Base-by-base conservation (phyloP, 1,284 basidiomycete genomes). In the Mrakiaceae sp. region DNA sequence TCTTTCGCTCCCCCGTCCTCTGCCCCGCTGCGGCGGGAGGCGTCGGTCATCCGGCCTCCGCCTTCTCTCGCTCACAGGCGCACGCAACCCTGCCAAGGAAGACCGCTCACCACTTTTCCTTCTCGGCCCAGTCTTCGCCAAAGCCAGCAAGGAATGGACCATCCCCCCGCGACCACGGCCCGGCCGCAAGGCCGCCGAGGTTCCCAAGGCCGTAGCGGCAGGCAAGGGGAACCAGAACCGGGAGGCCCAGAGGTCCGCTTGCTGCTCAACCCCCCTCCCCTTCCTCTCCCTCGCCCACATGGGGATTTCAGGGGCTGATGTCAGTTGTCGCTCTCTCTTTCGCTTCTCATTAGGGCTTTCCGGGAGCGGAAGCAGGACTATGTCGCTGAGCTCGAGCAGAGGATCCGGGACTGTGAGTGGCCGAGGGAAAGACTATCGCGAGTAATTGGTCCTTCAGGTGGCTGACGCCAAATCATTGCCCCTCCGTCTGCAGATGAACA, bases 301-400 rank as follows among this genome's bases (percentile, higher is more conserved):
- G 16, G n/a, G 14, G 39, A 39, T 43, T 5, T 27, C 56, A 42
- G 12, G 9, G 11, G 57, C n/a, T 40, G 40, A 58, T 48, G 46
- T 14, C 14, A 16, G 57, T 44, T 12, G 44, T 12, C 9, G 5
- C 47, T 16, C 12, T 5, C 42, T 14, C 12, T 46, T 14, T 12
- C 46, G 46, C 12, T 9, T 39, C 14, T 57, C 16, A 9, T 51
- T 44, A 53, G 27, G 48, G 57, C 63, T 8, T 66, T 66, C 54
- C 50, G 65, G n/a, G 65, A 66, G 48, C 48, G 65, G 7, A 66
- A 66, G 57, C 61, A 66, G 40, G 65, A 66, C 48, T 66, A 66
- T 39, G 65, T 66, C 16, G 61, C 61, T 27, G 65, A 66, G 54
- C 54, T 66, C 16, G 65, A 66, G 57, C 52, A 62, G 12, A 58